Conservation (phyloP, 495 filamentous ascomycete species). For the Usnea hakonensis region DNA sequence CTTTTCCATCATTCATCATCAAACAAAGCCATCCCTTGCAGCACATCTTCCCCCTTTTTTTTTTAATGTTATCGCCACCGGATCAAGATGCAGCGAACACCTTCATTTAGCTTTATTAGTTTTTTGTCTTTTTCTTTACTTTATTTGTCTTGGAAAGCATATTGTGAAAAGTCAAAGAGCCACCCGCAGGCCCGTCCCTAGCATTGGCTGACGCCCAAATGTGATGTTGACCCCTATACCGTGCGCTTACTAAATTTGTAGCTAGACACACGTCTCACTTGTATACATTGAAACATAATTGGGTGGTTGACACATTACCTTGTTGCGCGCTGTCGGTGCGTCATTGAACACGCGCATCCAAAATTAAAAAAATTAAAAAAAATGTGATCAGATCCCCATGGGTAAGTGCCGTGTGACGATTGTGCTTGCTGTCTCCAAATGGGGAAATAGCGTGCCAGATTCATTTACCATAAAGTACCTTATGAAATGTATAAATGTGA, state of each 20-base stretch:
- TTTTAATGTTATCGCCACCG: not conserved
- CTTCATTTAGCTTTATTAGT: too few species aligned
- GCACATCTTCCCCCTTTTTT: not conserved
- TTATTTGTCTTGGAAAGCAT: not conserved
- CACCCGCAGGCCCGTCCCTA: conserved; percentile 11
- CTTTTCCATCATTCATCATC: too few species aligned
- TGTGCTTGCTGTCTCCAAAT: not conserved
- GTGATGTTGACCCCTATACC: not conserved
- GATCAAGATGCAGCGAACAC: not conserved
- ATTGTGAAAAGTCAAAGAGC: not conserved
- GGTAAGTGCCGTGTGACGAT: not conserved
- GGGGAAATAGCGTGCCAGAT: not conserved
- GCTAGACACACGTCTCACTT: not conserved
- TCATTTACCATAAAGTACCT: not conserved
- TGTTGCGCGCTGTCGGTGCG: not conserved
- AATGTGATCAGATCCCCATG: not conserved
- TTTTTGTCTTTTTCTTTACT: too few species aligned
- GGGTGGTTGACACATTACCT: not conserved
- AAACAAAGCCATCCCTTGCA: too few species aligned
- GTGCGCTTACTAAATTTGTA: not conserved
- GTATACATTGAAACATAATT: not conserved
- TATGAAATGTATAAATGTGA: conserved; percentile 2
- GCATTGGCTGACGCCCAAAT: not conserved
- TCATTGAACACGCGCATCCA: conserved; percentile 4
- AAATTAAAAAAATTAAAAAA: not conserved